phyloP scores from a whole-genome alignment of 208 protist species.

The Borovskyia barvae region DNA sequence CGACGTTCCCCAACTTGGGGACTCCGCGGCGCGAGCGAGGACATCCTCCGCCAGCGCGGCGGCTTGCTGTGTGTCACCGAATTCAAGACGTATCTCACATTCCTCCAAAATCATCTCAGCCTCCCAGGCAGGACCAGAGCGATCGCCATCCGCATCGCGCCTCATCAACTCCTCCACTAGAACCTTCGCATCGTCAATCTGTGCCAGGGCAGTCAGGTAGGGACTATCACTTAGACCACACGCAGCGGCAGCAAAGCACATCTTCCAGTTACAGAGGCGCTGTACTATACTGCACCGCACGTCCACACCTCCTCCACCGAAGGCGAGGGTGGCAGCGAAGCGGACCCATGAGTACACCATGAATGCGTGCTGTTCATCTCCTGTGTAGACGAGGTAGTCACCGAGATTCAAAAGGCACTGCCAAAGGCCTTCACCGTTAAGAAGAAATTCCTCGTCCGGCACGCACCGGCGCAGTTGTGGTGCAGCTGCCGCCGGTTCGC shows the following conservation, averaged over 20 bases:
- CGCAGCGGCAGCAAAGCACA: conserved; percentile 9
- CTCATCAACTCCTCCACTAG: conserved; percentile 5
- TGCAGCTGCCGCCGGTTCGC: conserved; percentile 20
- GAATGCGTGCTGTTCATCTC: conserved; percentile 56
- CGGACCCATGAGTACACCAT: conserved; percentile 60
- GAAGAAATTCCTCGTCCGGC: conserved; percentile 31
- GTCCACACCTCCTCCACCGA: conserved; percentile 35
- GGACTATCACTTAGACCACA: conserved; percentile 16
- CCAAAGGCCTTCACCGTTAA: conserved; percentile 59
- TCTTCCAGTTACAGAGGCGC: conserved; percentile 34
- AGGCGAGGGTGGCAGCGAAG: conserved; percentile 35
- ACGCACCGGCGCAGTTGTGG: conserved; percentile 11
- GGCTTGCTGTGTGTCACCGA: conserved; percentile 46
- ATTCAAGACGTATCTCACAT: conserved; percentile 33
- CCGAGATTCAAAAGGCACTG: conserved; percentile 51
- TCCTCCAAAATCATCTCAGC: conserved; percentile 40
- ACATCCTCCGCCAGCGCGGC: conserved; percentile 26
- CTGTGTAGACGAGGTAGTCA: conserved; percentile 39
- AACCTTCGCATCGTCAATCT: neutral
- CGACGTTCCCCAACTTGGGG: conserved; percentile 6
- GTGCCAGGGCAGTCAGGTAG: conserved; percentile 13
- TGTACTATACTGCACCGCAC: conserved; percentile 23
- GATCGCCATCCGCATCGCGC: neutral
- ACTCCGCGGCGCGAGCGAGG: conserved; percentile 4
- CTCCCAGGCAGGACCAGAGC: conserved; percentile 14